phyloP scores from a whole-genome alignment of 2,329 filamentous ascomycete species.

The Aspergillus aculeatinus region DNA sequence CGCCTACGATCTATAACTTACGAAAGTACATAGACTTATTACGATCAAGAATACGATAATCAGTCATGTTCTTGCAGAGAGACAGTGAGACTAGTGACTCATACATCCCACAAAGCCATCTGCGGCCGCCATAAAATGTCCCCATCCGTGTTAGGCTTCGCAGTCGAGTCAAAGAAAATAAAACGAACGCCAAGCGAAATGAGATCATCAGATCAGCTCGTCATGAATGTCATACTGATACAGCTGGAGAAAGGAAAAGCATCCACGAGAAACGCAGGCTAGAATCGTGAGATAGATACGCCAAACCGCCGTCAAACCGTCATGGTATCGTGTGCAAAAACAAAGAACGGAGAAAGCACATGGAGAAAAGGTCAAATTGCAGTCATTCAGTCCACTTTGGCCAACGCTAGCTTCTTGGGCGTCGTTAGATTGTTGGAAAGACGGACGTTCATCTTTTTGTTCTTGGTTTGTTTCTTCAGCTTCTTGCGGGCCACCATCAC shows the following conservation, averaged over 20 bases:
- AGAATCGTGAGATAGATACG: slow-evolving; percentile 1
- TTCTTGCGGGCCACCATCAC: slow-evolving; percentile 97
- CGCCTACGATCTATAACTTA: neutral
- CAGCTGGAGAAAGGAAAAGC: slow-evolving; percentile 5
- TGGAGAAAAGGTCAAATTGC: neutral
- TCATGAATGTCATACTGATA: slow-evolving; percentile 11
- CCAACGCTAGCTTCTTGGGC: slow-evolving; percentile 66
- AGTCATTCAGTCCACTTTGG: slow-evolving; percentile 68
- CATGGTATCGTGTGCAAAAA: neutral
- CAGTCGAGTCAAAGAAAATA: neutral
- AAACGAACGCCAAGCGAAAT: neutral
- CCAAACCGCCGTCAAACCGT: slow-evolving; percentile 6
- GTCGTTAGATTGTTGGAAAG: slow-evolving; percentile 80
- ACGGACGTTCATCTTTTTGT: slow-evolving; percentile 67
- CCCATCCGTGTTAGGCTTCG: neutral
- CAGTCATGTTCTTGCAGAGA: neutral
- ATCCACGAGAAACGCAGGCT: neutral
- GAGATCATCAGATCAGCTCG: neutral
- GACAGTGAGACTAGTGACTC: neutral
- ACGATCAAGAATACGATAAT: too few species aligned
- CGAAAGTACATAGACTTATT: too few species aligned
- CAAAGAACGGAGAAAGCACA: slow-evolving; percentile 1
- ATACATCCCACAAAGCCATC: neutral
- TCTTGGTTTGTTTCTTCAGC: slow-evolving; percentile 80
- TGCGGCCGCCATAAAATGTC: neutral